Percentiles rank a stretch among this genome's conserved stretches.
phyloP scores from a whole-genome alignment of 768 basidiomycete species.

The Lactarius sanguifluus region DNA sequence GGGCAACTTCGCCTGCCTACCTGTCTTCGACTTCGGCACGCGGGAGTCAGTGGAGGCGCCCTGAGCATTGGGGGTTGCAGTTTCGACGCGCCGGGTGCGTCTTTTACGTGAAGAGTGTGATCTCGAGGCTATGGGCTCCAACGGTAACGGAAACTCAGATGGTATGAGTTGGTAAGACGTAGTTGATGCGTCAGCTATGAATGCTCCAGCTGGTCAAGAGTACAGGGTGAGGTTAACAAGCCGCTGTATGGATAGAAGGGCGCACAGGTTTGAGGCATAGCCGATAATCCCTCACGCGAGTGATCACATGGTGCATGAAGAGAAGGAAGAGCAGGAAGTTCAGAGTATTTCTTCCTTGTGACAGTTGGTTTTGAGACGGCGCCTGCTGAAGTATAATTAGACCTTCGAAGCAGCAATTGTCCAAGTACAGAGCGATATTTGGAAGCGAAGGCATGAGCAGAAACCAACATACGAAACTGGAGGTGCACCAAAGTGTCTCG shows the following conservation, averaged over 20 bases:
- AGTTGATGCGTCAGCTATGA: background rate
- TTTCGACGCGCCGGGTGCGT: background rate
- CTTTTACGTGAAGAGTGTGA: conserved; percentile 1
- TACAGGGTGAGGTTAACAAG: background rate
- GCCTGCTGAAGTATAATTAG: background rate
- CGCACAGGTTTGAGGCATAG: conserved; percentile 8
- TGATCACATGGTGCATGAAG: conserved; percentile 46
- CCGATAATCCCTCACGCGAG: conserved; percentile 42
- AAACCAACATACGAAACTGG: conserved; percentile 10
- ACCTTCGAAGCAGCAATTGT: background rate
- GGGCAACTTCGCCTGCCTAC: background rate
- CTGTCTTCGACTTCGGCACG: background rate
- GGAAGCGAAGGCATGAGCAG: conserved; percentile 12
- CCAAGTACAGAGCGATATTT: background rate
- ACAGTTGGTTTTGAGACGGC: conserved; percentile 26
- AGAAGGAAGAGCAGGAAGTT: conserved; percentile 59
- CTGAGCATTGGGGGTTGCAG: background rate
- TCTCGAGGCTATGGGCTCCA: background rate
- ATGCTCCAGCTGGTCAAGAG: background rate
- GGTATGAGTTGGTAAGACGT: background rate
- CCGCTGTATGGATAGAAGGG: background rate
- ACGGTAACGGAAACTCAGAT: background rate
- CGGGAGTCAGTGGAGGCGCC: background rate
- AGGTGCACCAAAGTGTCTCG: background rate
- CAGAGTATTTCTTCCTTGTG: conserved; percentile 54